phyloP scores from a whole-genome alignment of 2,329 filamentous ascomycete species.

The Chaetomiaceae sp. region DNA sequence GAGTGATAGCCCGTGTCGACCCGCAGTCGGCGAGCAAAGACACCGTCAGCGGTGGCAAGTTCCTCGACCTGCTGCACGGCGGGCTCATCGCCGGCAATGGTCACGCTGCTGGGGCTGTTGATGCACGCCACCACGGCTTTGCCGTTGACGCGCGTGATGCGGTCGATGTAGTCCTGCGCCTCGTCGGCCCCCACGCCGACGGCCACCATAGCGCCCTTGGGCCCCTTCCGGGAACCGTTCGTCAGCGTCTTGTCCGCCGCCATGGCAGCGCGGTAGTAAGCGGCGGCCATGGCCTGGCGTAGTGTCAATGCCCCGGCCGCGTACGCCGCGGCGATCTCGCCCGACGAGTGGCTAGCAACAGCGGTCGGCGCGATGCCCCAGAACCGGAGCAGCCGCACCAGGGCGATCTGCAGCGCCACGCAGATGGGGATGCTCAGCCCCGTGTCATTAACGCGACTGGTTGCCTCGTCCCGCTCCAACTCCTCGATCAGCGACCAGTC shows the following conservation, averaged over 20 bases:
- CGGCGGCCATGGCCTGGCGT: conserved; percentile 29
- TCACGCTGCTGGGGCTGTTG: conserved; percentile 31
- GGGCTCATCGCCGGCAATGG: conserved; percentile 27
- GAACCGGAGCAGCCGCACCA: conserved; percentile 32
- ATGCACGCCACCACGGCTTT: conserved; percentile 28
- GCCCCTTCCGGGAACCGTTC: conserved; percentile 11
- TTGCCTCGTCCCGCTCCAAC: conserved; percentile 4
- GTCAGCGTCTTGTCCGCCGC: neutral
- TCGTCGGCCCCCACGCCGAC: conserved; percentile 26
- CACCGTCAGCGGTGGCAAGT: neutral
- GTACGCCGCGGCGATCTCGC: conserved; percentile 4
- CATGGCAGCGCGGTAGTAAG: conserved; percentile 33
- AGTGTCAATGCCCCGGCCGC: conserved; percentile 25
- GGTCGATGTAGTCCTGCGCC: conserved; percentile 24
- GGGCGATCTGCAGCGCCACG: conserved; percentile 37
- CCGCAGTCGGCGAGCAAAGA: conserved; percentile 16
- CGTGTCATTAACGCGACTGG: conserved; percentile 14
- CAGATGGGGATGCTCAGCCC: conserved; percentile 27
- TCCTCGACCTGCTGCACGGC: conserved; percentile 26
- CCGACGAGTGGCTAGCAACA: conserved; percentile 27
- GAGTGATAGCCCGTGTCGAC: conserved; percentile 35
- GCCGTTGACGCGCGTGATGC: conserved; percentile 13
- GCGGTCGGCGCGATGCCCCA: conserved; percentile 23
- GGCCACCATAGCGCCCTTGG: conserved; percentile 27
- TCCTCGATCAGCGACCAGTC: neutral